Base-by-base conservation (phyloP, 352 stramenopile genomes). In the Phytopythium boreale region DNA sequence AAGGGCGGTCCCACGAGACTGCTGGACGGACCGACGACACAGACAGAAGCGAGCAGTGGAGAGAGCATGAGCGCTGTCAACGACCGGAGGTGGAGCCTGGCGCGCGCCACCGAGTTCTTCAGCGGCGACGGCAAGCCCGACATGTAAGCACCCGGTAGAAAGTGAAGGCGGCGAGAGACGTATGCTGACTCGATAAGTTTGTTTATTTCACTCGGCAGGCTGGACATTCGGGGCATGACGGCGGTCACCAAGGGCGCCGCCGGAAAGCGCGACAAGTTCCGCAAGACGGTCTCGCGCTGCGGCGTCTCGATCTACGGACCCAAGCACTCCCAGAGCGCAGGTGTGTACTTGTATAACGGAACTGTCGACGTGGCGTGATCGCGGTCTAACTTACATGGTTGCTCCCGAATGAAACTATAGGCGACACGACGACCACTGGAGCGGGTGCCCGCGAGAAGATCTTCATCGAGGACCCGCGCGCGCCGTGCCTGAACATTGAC, bases 161-260 rank as follows among this genome's bases (percentile, higher is more conserved):
- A 15, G 20, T 22, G 39, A 39, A n/a, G 1, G 51, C 17, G 20
- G 17, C 37, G 24, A 24, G 34, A 17, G 22, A 49, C 70, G 47
- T 47, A 36, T 58, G 50, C 27, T 57, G 20, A 50, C 43, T 5
- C 17, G 41, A 7, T 46, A 22, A 2, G 50, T 7, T 34, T 51
- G 3, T 46, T 43, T 47, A 43, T 46, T 12, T 43, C 36, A 29
- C 29, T 12, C 59, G 19, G n/a, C 61, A 95, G 87, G 78, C 63
- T 95, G 1, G 87, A 95, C 58, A 95, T 95, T 34, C 87, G 87
- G 39, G 87, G 84, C 7, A 95, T 95, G 85, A 95, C 87, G 27
- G 87, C 87, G 3, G 84, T 93, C 15, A 92, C 87, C 29, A 95
- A 95, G 59, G 87, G 87, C 57, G 83, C 86, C 8, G 88, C 87